A percentile compares a stretch with the other conserved stretches of the same genome.
Conservation (phyloP, 2,329 filamentous ascomycete species). For the Fusarium annulatum region DNA sequence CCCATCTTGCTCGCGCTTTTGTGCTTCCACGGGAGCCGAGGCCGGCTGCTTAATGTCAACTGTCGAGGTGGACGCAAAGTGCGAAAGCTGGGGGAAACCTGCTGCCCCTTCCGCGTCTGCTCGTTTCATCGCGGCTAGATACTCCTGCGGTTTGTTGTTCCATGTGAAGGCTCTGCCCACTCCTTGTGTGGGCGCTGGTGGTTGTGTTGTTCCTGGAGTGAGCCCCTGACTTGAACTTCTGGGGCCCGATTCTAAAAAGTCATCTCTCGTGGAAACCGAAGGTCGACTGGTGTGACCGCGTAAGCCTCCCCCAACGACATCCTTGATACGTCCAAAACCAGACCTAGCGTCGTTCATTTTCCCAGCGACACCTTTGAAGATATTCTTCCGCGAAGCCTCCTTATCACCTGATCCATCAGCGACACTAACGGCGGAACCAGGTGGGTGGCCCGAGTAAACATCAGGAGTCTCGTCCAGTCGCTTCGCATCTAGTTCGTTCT, state of each 20-base stretch:
- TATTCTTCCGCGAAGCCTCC: slow-evolving; percentile 70
- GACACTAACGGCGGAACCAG: slow-evolving; percentile 59
- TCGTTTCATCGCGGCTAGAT: slow-evolving; percentile 57
- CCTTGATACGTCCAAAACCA: slow-evolving; percentile 86
- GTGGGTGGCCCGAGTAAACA: slow-evolving; percentile 57
- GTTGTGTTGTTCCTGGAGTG: slow-evolving; percentile 46
- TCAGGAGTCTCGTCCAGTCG: slow-evolving; percentile 59
- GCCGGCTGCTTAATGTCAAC: slow-evolving; percentile 37
- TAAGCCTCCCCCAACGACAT: slow-evolving; percentile 76
- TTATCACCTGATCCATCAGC: slow-evolving; percentile 63
- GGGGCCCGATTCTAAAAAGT: slow-evolving; percentile 53
- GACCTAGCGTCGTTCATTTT: slow-evolving; percentile 84
- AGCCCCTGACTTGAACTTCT: slow-evolving; percentile 25
- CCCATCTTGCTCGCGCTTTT: slow-evolving; percentile 41
- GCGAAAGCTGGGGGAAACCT: slow-evolving; percentile 40
- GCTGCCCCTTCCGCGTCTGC: slow-evolving; percentile 47
- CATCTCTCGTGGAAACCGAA: slow-evolving; percentile 63
- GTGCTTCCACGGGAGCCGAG: slow-evolving; percentile 40
- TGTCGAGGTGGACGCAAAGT: slow-evolving; percentile 45
- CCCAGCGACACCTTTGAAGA: slow-evolving; percentile 83
- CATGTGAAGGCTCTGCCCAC: slow-evolving; percentile 68
- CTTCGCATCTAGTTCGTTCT: slow-evolving; percentile 62
- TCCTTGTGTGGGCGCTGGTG: slow-evolving; percentile 48
- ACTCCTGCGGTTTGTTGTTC: slow-evolving; percentile 73
- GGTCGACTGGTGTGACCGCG: slow-evolving; percentile 64